These are phyloP conservation scores for Tolypocladium paradoxum DNA, from an alignment of 2,329 filamentous ascomycete species.

Conservation along the genomic window DNA sequence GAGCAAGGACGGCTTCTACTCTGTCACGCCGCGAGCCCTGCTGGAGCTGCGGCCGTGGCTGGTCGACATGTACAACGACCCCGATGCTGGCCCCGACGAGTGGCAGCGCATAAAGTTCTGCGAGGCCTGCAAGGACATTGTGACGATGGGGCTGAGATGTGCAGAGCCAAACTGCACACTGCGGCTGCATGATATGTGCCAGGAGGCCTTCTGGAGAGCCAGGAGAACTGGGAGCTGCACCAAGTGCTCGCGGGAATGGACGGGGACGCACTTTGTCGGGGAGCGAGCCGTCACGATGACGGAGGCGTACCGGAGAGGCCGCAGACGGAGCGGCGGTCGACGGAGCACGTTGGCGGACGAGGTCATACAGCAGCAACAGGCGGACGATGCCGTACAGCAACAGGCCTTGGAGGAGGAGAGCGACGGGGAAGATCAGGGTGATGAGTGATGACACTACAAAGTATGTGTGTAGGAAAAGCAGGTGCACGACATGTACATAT, in stretches of 20 bases:
- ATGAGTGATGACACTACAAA: not conserved
- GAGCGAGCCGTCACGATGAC: conserved; percentile 46
- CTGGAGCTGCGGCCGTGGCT: conserved; percentile 82
- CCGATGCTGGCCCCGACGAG: conserved; percentile 45
- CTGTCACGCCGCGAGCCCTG: conserved; percentile 63
- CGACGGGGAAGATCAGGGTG: conserved; percentile 2
- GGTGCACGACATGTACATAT: not conserved
- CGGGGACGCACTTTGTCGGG: conserved; percentile 38
- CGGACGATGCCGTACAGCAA: conserved; percentile 21
- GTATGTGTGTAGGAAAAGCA: not conserved
- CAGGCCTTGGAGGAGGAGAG: conserved; percentile 6
- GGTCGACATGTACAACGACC: conserved; percentile 80
- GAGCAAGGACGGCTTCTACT: conserved; percentile 61
- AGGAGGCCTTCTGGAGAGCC: conserved; percentile 61
- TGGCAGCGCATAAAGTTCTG: conserved; percentile 77
- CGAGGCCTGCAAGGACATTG: conserved; percentile 77
- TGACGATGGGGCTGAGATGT: conserved; percentile 77
- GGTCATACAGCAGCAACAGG: conserved; percentile 15
- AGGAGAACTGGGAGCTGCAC: conserved; percentile 55
- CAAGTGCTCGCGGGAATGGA: conserved; percentile 42
- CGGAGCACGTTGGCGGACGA: conserved; percentile 24
- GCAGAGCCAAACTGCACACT: conserved; percentile 53
- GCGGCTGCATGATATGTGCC: conserved; percentile 69
- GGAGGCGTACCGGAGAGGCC: conserved; percentile 34
- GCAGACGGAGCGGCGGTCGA: conserved; percentile 22